These are phyloP conservation scores for Alternaria triticimaculans DNA, from an alignment of 2,329 filamentous ascomycete species.

Conservation along the genomic window DNA sequence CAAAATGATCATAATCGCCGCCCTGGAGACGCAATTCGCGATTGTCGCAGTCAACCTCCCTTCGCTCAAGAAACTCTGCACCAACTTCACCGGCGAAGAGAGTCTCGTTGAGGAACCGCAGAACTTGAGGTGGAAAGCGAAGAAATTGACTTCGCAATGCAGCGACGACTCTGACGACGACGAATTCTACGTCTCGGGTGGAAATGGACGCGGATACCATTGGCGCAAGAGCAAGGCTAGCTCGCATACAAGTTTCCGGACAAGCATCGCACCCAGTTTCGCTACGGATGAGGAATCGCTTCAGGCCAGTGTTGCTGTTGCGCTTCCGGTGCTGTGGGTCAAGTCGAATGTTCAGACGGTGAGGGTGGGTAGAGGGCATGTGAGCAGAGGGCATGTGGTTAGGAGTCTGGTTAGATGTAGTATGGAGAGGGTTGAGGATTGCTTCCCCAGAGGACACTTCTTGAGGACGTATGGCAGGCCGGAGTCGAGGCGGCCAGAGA, in stretches of 20 bases:
- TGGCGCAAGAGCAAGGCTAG: slow-evolving; percentile 1
- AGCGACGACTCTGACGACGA: not conserved
- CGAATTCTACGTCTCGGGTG: not conserved
- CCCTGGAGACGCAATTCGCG: slow-evolving; percentile 41
- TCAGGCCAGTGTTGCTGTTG: slow-evolving; percentile 3
- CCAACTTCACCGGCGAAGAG: slow-evolving; percentile 2
- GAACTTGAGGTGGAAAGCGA: not conserved
- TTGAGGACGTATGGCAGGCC: slow-evolving; percentile 1
- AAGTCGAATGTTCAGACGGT: slow-evolving; percentile 4
- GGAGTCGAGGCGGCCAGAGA: slow-evolving; percentile 1
- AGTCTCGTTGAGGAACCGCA: not conserved
- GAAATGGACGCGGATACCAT: not conserved
- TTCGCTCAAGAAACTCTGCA: slow-evolving; percentile 41
- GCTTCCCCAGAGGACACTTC: slow-evolving; percentile 8
- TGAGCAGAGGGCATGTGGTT: slow-evolving; percentile 7
- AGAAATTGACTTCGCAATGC: not conserved
- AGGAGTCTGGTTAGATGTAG: slow-evolving; percentile 5
- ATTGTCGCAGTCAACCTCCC: slow-evolving; percentile 45
- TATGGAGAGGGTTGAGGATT: slow-evolving; percentile 8
- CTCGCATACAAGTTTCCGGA: not conserved
- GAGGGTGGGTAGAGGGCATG: slow-evolving; percentile 5
- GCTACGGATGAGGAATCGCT: slow-evolving; percentile 5
- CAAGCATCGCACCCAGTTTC: slow-evolving; percentile 1
- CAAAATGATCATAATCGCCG: slow-evolving; percentile 42
- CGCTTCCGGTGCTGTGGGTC: slow-evolving; percentile 7